Evolutionary conservation across 2,329 filamentous ascomycete genomes (phyloP).

Genomic region (Basipetospora sp.): DNA sequence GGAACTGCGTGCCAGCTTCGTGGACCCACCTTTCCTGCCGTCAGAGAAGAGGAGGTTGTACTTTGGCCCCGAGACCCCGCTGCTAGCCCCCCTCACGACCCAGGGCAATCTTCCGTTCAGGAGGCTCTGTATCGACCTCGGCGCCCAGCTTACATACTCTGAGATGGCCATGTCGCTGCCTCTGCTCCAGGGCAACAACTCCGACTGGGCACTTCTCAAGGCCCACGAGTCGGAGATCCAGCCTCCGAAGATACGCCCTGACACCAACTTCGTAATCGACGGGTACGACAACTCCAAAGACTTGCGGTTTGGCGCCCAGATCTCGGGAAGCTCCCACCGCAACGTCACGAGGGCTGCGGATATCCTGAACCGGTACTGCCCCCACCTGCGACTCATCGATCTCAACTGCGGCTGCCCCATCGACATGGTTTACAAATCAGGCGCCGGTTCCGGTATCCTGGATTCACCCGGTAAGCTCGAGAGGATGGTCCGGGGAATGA

Average conservation of each 20-base stretch:
- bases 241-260: constrained; percentile 51
- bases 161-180: constrained; percentile 95
- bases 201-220: constrained; percentile 90
- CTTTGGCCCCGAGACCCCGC: constrained; percentile 83
- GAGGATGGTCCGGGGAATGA: constrained; percentile 93
- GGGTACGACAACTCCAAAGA: constrained; percentile 73
- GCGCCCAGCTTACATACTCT: constrained; percentile 86
- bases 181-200: constrained; percentile 73
- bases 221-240: constrained; percentile 70
- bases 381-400: constrained; percentile 78
- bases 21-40: constrained; percentile 74
- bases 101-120: constrained; percentile 94
- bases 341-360: constrained; percentile 79
- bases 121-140: constrained; percentile 73
- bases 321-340: constrained; percentile 86
- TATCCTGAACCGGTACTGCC: constrained; percentile 58
- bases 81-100: constrained; percentile 86
- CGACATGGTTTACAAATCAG: constrained; percentile 77
- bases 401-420: constrained; percentile 96
- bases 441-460: constrained; percentile 82
- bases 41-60: constrained; percentile 91
- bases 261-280: constrained; percentile 37
- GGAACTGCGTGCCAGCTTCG: constrained; percentile 65
- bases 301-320: constrained; percentile 79
- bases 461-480: constrained; percentile 78